Base-by-base conservation (phyloP, 2,329 filamentous ascomycete species). In the Fonsecaea erecta region DNA sequence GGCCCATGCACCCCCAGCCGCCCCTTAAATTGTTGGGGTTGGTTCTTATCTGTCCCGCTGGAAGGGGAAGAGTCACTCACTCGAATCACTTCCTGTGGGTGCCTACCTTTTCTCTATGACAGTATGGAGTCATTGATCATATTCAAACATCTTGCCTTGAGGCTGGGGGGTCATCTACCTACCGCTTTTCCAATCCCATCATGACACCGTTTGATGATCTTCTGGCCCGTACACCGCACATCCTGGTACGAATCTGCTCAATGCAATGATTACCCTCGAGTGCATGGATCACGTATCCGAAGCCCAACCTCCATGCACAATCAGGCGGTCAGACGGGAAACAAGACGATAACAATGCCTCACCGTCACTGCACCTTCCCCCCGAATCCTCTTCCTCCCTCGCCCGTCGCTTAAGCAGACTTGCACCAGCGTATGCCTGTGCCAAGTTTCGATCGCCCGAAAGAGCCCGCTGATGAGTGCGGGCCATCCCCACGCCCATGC, bases 281-380 rank as follows among this genome's bases (percentile, higher is more conserved):
- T 24, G 43, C 43, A 9, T 24, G 43, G 43, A 48, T 24, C n/a
- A 48, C 21, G 24, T 18, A 24, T 37, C 35, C 14, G 30, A n/a
- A 60, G 24, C 30, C 28, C 40, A 30, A 52, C 57, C 32, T 28
- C 16, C 28, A 7, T 60, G 57, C 57, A 60, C 28, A 43, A 28
- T 60, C 28, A 51, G 43, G 57, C 57, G 57, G 57, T 60, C 57
- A 60, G 51, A 46, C 28, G 12, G 30, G 30, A 60, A 30, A 37
- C n/a, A 6, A 37, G 32, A 30, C 28, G 46, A 51, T 35, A 51
- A 58, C 57, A 46, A 24, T 16, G 8, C 40, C 57, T 26, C 21
- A 18, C 30, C 18, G 32, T 46, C 21, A 14, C 56, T 51, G 56
- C 43, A 48, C 34, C 43, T 52, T 18, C 9, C 30, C 16, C 56